phyloP scores from a whole-genome alignment of 2,329 filamentous ascomycete species.

The Colletotrichum sp. region DNA sequence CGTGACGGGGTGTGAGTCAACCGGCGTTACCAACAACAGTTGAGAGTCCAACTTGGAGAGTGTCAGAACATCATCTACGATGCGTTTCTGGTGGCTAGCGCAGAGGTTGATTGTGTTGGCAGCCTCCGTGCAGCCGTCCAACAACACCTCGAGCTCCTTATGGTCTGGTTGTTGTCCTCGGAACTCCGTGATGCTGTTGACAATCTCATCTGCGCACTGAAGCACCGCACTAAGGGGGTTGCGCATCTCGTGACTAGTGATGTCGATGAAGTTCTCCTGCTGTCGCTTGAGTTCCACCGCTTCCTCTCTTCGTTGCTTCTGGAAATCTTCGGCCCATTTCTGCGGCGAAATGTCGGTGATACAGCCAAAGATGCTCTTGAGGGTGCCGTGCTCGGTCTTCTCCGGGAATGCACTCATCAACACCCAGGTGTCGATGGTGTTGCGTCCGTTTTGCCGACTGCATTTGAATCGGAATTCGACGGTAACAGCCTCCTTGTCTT shows the following conservation, averaged over 20 bases:
- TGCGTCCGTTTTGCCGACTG: slow-evolving; percentile 65
- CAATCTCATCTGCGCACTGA: slow-evolving; percentile 79
- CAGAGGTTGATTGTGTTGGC: slow-evolving; percentile 84
- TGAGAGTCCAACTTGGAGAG: slow-evolving; percentile 75
- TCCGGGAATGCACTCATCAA: slow-evolving; percentile 80
- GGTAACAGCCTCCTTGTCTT: slow-evolving; percentile 67
- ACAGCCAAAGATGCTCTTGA: slow-evolving; percentile 80
- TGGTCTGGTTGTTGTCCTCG: slow-evolving; percentile 33
- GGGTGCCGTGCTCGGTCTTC: slow-evolving; percentile 63
- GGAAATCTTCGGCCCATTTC: slow-evolving; percentile 83
- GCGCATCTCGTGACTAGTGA: slow-evolving; percentile 77
- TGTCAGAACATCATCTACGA: slow-evolving; percentile 71
- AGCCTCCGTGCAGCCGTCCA: slow-evolving; percentile 70
- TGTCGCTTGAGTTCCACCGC: slow-evolving; percentile 80
- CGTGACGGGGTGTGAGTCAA: slow-evolving; percentile 71
- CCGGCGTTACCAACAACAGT: slow-evolving; percentile 72
- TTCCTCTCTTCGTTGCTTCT: slow-evolving; percentile 79
- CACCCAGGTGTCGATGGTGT: slow-evolving; percentile 74
- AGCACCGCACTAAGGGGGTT: slow-evolving; percentile 78
- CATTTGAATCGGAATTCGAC: slow-evolving; percentile 79
- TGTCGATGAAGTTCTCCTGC: slow-evolving; percentile 75
- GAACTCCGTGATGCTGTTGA: slow-evolving; percentile 51
- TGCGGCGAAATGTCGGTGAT: slow-evolving; percentile 87
- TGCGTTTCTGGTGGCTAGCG: slow-evolving; percentile 78
- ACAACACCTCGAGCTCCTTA: slow-evolving; percentile 49